Evolutionary conservation across 306 rosid species (phyloP), one percentile per base, ranked within the genome.

Genomic region (Vicia faba): DNA sequence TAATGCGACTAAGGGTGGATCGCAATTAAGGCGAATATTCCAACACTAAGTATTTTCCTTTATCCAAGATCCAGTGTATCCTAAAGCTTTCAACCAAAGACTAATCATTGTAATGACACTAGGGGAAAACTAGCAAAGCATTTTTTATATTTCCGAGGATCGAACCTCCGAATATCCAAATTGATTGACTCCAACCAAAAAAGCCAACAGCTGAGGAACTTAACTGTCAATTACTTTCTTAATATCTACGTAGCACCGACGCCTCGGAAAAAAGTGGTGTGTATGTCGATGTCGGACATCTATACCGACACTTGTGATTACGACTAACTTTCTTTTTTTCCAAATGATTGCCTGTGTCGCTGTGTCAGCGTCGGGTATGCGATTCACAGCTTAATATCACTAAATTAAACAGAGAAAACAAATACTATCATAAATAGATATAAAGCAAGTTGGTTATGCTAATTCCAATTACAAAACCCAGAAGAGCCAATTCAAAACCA

Each of bases 361-460:
- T 0, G 28, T 25, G 28, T 25, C 28, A 25, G 28, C 2, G 28
- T 25, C 28, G 28, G 28, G 3, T 25, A 25, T 25, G 28, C 2
- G 28, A 25, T 25, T 25, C 28, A 25, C 2, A 25, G 28, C 28
- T 25, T 25, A 25, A 25, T 46, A 46, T 45, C 8, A 49, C 59
- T 8, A 64, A 65, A 64, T 46, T 54, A 9, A 45, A 45, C 36
- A 35, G 31, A 5, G 38, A 64, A 69, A 58, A 15, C 2, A 64
- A 51, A 54, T 4, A 59, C 25, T 3, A 25, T 38, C 18, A 69
- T 13, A 50, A 74, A 66, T 4, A 20, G 49, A 53, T 53, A 69
- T 12, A n/a, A 64, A 75, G 41, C 74, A 59, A 61, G 14, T 23
- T 50, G 68, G 44, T 29, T 16, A 61, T 12, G 9, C 46, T 29